Percentiles rank a stretch among this genome's conserved stretches.
Evolutionary conservation across 106 monocot genomes (phyloP).

Genomic region (Apostasia shenzhenica): DNA sequence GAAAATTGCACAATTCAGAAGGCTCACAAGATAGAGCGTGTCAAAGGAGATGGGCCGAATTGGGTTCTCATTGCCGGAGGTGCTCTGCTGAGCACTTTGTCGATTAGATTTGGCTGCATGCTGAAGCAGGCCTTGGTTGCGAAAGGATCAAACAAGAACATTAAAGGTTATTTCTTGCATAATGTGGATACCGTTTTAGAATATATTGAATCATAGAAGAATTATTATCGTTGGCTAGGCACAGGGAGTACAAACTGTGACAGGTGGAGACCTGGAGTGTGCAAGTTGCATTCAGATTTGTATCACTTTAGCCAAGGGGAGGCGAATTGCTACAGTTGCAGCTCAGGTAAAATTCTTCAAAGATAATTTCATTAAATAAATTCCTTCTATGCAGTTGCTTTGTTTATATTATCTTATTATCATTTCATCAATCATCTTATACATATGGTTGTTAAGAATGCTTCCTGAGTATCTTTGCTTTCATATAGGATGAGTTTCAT

Average conservation of each 20-base stretch:
- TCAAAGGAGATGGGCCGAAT: slow-evolving; percentile 43
- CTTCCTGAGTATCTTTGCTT: too few species aligned
- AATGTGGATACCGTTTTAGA: slow-evolving; percentile 1
- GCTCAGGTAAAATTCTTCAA: slow-evolving; percentile 26
- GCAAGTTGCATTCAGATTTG: slow-evolving; percentile 38
- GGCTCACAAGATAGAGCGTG: slow-evolving; percentile 8
- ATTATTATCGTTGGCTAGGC: background rate
- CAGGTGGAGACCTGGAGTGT: slow-evolving; percentile 18
- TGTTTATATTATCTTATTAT: too few species aligned
- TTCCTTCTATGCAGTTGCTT: too few species aligned
- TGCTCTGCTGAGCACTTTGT: slow-evolving; percentile 49
- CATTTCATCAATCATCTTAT: too few species aligned
- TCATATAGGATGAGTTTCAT: too few species aligned
- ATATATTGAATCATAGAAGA: background rate
- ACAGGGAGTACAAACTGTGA: slow-evolving; percentile 30
- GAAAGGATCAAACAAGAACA: slow-evolving; percentile 4
- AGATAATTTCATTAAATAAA: too few species aligned
- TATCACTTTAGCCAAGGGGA: slow-evolving; percentile 30
- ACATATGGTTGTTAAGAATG: too few species aligned
- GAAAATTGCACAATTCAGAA: slow-evolving; percentile 11
- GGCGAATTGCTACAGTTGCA: slow-evolving; percentile 30
- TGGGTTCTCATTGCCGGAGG: slow-evolving; percentile 52
- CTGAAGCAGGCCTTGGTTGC: slow-evolving; percentile 35
- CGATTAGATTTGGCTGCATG: slow-evolving; percentile 42
- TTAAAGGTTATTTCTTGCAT: background rate